phyloP scores from a whole-genome alignment of 83 land plant genomes.

The Picea engelmannii region DNA sequence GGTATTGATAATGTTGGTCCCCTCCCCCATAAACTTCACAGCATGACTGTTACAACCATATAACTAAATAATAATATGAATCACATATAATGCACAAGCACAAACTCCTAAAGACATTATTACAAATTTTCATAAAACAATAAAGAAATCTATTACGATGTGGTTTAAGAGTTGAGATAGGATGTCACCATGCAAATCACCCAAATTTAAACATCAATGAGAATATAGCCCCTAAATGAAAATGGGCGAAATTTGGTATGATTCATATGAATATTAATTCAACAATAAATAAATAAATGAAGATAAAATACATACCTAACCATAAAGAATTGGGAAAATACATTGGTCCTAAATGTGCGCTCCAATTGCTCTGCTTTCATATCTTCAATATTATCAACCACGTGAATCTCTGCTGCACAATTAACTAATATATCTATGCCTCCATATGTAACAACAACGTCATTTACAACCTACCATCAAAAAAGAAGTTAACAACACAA shows the following conservation, averaged over 20 bases:
- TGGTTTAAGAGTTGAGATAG: no score
- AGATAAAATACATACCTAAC: background rate
- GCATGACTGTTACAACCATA: background rate
- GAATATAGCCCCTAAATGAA: no score
- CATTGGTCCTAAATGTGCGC: background rate
- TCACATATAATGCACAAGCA: no score
- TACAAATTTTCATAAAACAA: no score
- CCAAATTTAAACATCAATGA: no score
- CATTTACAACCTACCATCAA: slow-evolving; percentile 2
- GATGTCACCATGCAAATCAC: no score
- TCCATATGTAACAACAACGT: background rate
- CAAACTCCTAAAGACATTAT: no score
- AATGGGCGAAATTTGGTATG: no score
- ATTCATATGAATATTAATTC: no score
- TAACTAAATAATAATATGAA: no score
- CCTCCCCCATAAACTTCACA: slow-evolving; percentile 4
- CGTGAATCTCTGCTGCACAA: slow-evolving; percentile 7
- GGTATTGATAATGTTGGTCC: slow-evolving; percentile 9
- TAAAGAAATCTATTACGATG: no score
- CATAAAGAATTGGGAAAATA: slow-evolving; percentile 11
- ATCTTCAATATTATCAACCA: slow-evolving; percentile 8
- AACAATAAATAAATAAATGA: background rate
- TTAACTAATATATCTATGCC: slow-evolving; percentile 4
- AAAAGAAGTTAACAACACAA: no score
- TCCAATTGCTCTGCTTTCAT: background rate